Evolutionary conservation across 2,329 filamentous ascomycete species (phyloP).

Genomic region (Xylaria arbuscula): DNA sequence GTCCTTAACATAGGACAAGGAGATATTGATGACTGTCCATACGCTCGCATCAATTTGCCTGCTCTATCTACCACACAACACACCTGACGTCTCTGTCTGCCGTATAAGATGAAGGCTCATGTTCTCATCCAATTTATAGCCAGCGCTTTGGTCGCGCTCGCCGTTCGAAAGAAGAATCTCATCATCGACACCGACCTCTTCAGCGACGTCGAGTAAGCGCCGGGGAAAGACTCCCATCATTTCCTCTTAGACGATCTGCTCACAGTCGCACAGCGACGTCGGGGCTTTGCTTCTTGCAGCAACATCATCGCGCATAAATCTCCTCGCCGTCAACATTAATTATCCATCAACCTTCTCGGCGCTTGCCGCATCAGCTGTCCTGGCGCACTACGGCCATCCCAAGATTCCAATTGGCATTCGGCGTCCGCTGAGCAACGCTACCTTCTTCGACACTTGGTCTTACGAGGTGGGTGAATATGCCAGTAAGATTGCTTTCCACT

Average conservation of each 20-base stretch:
- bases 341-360: conserved; percentile 56
- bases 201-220: conserved; percentile 58
- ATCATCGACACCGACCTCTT: conserved; percentile 61
- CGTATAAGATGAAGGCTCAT: conserved; percentile 17
- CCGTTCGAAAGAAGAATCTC: conserved; percentile 53
- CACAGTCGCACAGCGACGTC: conserved; percentile 51
- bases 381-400: conserved; percentile 41
- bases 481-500: conserved; percentile 59
- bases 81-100: neutral
- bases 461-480: conserved; percentile 58
- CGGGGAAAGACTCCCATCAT: neutral
- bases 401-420: conserved; percentile 52
- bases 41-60: neutral
- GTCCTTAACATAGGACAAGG: neutral
- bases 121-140: neutral
- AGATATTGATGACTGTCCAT: neutral
- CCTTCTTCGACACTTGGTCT: conserved; percentile 57
- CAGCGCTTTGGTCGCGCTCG: conserved; percentile 8
- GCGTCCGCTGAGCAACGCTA: conserved; percentile 55
- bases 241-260: neutral
- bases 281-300: conserved; percentile 57
- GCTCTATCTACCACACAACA: neutral
- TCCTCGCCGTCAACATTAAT: conserved; percentile 58
- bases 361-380: conserved; percentile 46
- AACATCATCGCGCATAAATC: conserved; percentile 51